Conservation (phyloP, 164 flowering plant species). For the Tetracentron sinense region DNA sequence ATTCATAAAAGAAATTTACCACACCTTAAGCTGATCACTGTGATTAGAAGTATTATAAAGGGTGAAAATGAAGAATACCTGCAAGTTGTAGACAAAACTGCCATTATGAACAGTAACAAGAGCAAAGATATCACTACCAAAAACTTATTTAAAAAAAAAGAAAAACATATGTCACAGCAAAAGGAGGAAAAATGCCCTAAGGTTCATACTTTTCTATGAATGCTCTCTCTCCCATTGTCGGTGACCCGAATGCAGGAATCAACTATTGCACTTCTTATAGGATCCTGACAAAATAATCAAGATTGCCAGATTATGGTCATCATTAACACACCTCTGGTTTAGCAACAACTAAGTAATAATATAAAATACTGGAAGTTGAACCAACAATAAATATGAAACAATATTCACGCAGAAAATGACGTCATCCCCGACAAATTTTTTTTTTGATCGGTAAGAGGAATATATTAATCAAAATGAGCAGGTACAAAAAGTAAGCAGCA, state of each 20-base stretch:
- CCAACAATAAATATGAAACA: too few species aligned
- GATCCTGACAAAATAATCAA: conserved; percentile 45
- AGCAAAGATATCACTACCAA: neutral
- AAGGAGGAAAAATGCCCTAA: neutral
- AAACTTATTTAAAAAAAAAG: neutral
- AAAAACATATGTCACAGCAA: neutral
- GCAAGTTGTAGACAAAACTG: conserved; percentile 21
- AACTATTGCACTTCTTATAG: conserved; percentile 59
- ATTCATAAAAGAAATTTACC: conserved; percentile 5
- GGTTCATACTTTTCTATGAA: conserved; percentile 59
- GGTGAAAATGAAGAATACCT: conserved; percentile 84
- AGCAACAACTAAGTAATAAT: neutral
- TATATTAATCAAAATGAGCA: too few species aligned
- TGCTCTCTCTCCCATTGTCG: conserved; percentile 82
- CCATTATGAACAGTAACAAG: neutral
- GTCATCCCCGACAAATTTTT: too few species aligned
- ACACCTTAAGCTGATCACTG: conserved; percentile 74
- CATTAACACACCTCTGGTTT: neutral
- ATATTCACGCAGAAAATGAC: too few species aligned
- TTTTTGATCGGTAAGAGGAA: too few species aligned
- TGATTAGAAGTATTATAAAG: conserved; percentile 68
- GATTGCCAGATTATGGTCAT: too few species aligned
- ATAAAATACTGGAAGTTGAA: neutral
- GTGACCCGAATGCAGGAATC: conserved; percentile 76
- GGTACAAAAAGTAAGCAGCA: too few species aligned